Evolutionary conservation across 169 alveolate genomes (phyloP).

Genomic region (Eimeria tenella): DNA sequence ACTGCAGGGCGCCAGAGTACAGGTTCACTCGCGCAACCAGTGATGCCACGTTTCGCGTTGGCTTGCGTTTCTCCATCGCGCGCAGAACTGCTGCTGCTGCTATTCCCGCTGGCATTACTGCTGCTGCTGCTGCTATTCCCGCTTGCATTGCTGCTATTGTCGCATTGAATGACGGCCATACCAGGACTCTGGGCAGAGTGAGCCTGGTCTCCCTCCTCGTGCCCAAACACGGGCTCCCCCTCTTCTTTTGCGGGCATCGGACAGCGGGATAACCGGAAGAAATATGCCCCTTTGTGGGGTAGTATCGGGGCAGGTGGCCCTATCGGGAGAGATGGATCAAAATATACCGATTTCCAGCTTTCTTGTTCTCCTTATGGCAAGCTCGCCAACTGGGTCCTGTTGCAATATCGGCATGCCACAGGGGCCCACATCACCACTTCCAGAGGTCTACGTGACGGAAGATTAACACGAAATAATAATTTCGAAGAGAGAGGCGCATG

Average conservation of each 20-base stretch:
- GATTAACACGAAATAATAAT: not conserved
- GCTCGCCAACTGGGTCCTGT: not conserved
- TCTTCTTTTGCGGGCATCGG: constrained; percentile 16
- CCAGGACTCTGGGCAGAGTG: too few relatives aligned
- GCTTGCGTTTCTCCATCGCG: not conserved
- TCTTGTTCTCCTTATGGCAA: too few relatives aligned
- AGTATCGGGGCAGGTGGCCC: too few relatives aligned
- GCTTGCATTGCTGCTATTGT: not conserved
- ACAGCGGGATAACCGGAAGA: too few relatives aligned
- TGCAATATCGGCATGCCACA: not conserved
- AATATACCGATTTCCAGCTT: too few relatives aligned
- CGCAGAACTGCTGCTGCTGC: not conserved
- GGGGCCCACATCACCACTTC: not conserved
- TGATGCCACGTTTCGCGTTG: constrained; percentile 26
- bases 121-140: not conserved
- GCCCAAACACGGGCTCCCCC: constrained; percentile 30
- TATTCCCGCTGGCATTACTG: not conserved
- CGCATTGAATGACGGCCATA: not conserved
- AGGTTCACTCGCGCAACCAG: constrained; percentile 64
- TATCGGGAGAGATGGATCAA: too few relatives aligned
- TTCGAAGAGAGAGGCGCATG: too few relatives aligned
- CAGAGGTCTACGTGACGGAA: not conserved
- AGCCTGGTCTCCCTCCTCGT: not conserved
- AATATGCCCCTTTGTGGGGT: too few relatives aligned
- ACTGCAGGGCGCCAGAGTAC: constrained; percentile 54